Conservation (phyloP, 176 grass and related monocot species). For the Miscanthus lutarioriparius region DNA sequence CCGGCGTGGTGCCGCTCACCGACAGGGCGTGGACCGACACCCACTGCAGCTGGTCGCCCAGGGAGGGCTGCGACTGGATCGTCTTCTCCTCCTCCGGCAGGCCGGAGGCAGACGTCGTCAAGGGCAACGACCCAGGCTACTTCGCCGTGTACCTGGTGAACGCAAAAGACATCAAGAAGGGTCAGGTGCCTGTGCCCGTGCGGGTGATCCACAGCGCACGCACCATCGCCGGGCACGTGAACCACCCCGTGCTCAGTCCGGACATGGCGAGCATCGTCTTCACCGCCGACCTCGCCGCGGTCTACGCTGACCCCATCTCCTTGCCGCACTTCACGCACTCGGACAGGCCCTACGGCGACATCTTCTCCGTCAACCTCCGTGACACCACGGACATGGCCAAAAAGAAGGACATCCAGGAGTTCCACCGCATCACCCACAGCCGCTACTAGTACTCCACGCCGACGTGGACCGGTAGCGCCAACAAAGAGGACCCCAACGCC, state of each 20-base stretch:
- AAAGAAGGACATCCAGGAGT: slow-evolving; percentile 26
- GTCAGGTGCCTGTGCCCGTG: background rate
- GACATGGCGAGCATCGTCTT: slow-evolving; percentile 46
- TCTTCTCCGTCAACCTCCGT: slow-evolving; percentile 27
- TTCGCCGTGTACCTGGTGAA: background rate
- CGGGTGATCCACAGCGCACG: slow-evolving; percentile 27
- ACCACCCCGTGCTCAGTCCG: slow-evolving; percentile 43
- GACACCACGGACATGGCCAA: slow-evolving; percentile 15
- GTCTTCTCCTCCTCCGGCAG: slow-evolving; percentile 39
- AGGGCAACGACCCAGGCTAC: slow-evolving; percentile 17
- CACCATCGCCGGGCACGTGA: background rate
- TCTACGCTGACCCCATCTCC: slow-evolving; percentile 42
- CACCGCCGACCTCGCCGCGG: slow-evolving; percentile 42
- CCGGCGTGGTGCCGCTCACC: slow-evolving; percentile 10
- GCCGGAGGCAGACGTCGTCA: background rate
- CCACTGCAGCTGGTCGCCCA: slow-evolving; percentile 46
- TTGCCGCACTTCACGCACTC: slow-evolving; percentile 43
- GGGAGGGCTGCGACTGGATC: slow-evolving; percentile 31
- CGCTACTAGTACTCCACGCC: slow-evolving; percentile 42
- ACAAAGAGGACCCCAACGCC: slow-evolving; percentile 20
- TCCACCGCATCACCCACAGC: slow-evolving; percentile 37
- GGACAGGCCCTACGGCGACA: slow-evolving; percentile 37
- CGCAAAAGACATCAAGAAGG: too few species aligned
- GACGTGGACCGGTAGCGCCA: slow-evolving; percentile 32
- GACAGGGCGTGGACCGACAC: slow-evolving; percentile 30